Evolutionary conservation across 2,329 filamentous ascomycete genomes (phyloP), one percentile per base, ranked within the genome.

Genomic region (Cephalotrichum gorgonifer): DNA sequence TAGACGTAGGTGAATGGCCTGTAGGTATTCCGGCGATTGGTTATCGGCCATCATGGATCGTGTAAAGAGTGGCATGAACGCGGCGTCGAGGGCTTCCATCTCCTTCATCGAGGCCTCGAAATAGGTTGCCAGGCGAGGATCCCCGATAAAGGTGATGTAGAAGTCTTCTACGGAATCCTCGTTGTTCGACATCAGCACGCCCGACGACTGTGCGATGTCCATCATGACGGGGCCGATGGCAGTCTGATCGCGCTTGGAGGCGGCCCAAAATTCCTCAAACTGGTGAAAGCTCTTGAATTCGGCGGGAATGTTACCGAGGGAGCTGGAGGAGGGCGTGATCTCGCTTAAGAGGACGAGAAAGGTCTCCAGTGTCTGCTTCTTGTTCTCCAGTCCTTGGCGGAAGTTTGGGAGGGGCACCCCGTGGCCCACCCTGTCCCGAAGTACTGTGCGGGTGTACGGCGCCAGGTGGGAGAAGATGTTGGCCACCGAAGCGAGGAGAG

Each of bases 31-130:
- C 6, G 57, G 57, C 9, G 61, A 62, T 12, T 56, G 53, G 4
- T 51, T 6, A 4, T 63, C 56, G 0, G 55, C 53, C 47, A 58
- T 54, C 4, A 65, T 55, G 23, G 60, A 57, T 2, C 48, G 51
- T 41, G 61, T 56, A 49, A 66, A 68, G 1, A 67, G 54, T 2
- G 64, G 64, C 22, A 54, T 44, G n/a, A 62, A 66, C 0, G 63
- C 63, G 3, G 46, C 48, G 25, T 63, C 56, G 0, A 67, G 46
- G 5, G 57, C 38, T 15, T 15, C 9, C 44, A 39, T 51, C 12
- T 38, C 42, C 3, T 51, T 46, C 6, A 42, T 44, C 2, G 54
- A 52, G 3, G 44, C 27, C 2, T 48, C 43, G 43, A 48, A 60
- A 35, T 57, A 54, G 4, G 54, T 52, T 15, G 5, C 14, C 26